Evolutionary conservation across 2,329 filamentous ascomycete species (phyloP), one percentile per base, ranked within the genome.

Genomic region (Bipolaris sorokiniana): DNA sequence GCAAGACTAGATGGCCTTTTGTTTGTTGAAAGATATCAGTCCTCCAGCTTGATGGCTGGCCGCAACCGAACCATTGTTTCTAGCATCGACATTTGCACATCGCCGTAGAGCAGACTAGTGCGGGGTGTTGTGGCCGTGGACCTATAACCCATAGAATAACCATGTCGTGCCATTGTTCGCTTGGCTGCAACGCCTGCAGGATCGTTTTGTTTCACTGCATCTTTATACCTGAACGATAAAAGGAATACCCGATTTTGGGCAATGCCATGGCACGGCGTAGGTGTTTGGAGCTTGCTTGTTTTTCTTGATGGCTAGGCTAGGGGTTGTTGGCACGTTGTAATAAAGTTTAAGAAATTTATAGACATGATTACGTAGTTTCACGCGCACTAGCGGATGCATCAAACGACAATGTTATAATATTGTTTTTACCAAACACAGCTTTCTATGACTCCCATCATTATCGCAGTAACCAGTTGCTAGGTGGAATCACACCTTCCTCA

Each of bases 1-100:
- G 84, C 84, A 83, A 72, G 84, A 88, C 73, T 87, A 73, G 57
- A 58, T 11, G 6, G 45, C 34, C 31, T 51, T 9, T 40, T 11
- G 20, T 33, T 10, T 40, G 10, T 40, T 16, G n/a, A 40, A 40
- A 44, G 9, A 48, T 18, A 51, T 41, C 36, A 20, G n/a, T 15
- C 6, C 31, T 23, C 26, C 20, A 40, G 28, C 16, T 15, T 20
- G 31, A 41, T 13, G 42, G 18, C 45, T 40, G 42, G n/a, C 3
- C 18, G 18, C 18, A 48, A 33, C 13, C 6, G 42, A 40, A 15
- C 7, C 9, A 22, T 34, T 28, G 3, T 20, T 34, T 11, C 28
- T 34, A 33, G 36, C 36, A 40, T 40, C 18, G 37, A 40, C 37
- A 40, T 22, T 20, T 40, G 9, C 36, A 15, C 7, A 36, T n/a